Evolutionary conservation across 2,329 filamentous ascomycete genomes (phyloP).

Genomic region (Nothopassalora personata): DNA sequence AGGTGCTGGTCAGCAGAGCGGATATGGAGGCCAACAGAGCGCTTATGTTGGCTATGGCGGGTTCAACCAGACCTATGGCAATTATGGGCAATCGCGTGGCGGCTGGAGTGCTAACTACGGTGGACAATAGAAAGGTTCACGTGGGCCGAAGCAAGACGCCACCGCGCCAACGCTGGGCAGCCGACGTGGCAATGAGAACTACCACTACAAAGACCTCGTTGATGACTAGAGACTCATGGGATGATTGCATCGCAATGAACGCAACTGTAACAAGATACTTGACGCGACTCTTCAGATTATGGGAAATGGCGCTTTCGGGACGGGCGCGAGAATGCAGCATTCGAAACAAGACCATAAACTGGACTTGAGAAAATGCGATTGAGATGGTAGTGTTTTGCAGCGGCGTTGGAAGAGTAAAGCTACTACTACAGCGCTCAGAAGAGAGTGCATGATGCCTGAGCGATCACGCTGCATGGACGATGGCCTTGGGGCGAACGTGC

Average conservation of each 20-base stretch:
- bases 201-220: neutral
- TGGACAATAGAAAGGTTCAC: slow-evolving; percentile 18
- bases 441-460: neutral
- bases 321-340: slow-evolving; percentile 1
- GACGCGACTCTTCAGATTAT: slow-evolving; percentile 4
- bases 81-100: slow-evolving; percentile 26
- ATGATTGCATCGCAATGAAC: neutral
- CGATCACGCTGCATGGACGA: neutral
- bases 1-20: slow-evolving; percentile 37
- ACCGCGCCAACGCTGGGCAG: neutral
- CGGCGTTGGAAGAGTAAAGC: neutral
- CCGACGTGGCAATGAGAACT: neutral
- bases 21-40: slow-evolving; percentile 35
- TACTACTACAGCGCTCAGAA: neutral
- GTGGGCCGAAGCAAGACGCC: neutral
- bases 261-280: slow-evolving; percentile 5
- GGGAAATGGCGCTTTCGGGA: slow-evolving; percentile 2
- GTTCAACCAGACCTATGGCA: slow-evolving; percentile 33
- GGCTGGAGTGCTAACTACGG: slow-evolving; percentile 34
- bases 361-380: slow-evolving; percentile 5
- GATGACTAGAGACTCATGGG: neutral
- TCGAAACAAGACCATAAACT: neutral
- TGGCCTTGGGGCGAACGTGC: neutral
- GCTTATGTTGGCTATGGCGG: slow-evolving; percentile 32
- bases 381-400: slow-evolving; percentile 3